Base-by-base conservation (phyloP, 305 asterid genomes). In the Withania somnifera region DNA sequence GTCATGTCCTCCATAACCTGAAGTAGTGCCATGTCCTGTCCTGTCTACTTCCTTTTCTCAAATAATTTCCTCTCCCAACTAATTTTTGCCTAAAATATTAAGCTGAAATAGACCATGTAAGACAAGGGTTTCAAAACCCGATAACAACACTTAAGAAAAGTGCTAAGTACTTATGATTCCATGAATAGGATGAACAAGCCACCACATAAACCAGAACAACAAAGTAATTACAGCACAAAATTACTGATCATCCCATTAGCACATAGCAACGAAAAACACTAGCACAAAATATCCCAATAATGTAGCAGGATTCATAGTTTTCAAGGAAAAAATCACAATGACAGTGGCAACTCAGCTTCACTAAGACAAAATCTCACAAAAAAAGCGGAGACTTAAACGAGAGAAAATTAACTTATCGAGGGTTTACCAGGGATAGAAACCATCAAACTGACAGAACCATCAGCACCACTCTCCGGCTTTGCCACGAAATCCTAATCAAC, bases 361-460 rank as follows among this genome's bases (percentile, higher is more conserved):
- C 63, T 24, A 19, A 7, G 28, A 5, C 47, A 34, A 34, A 34
- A 3, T 3, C 38, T 3, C 38, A 34, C 38, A 34, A 34, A 34
- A 34, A 34, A 4, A 32, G n/a, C n/a, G n/a, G n/a, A n/a, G n/a
- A 32, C 2, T 0, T 3, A 34, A 36, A 2, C 5, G 6, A 78
- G 9, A 14, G 11, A 50, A 8, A 60, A n/a, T n/a, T n/a, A 67
- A 80, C 77, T 20, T 57, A 22, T 17, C 17, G 7, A 68, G 6
- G 82, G 79, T 75, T 88, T 88, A 60, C 90, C 90, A 54, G 90
- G 90, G 45, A 88, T 88, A 24, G 84, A 61, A 30, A 88, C 81
- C 90, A 88, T 86, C 81, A 88, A 78, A 76, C 86, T 86, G 50
- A 86, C 89, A 3, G 88, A 79, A 26, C 90, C 89, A 38, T 88